Percentiles rank a stretch among this genome's conserved stretches.
Evolutionary conservation across 805 yeast species (phyloP).

Genomic region (Cyberlindnera sargentensis): DNA sequence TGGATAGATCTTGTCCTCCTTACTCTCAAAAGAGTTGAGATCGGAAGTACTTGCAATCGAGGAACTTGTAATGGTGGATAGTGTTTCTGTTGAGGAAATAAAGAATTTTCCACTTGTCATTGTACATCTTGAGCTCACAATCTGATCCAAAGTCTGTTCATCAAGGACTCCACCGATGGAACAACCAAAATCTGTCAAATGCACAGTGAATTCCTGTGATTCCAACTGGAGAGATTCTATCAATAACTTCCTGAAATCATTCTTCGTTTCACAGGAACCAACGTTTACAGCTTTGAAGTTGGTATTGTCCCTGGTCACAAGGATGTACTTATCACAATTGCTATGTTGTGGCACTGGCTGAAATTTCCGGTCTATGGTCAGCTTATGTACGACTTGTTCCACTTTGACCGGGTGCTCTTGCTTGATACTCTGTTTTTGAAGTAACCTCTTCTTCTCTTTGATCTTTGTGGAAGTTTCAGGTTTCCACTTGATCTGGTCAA

Average conservation of each 20-base stretch:
- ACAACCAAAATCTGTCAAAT: conserved; percentile 64
- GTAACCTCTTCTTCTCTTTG: neutral
- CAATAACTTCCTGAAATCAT: conserved; percentile 34
- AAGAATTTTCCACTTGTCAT: conserved; percentile 30
- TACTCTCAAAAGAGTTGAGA: conserved; percentile 45
- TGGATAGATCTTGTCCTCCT: conserved; percentile 41
- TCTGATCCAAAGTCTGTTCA: conserved; percentile 35
- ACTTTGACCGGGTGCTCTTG: neutral
- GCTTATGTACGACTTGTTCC: conserved; percentile 2
- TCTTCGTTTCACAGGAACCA: conserved; percentile 23
- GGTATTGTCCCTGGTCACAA: conserved; percentile 60
- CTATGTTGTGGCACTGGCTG: conserved; percentile 30
- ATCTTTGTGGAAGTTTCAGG: neutral
- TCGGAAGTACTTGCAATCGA: conserved; percentile 37
- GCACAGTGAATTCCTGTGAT: conserved; percentile 31
- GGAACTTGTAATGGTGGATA: conserved; percentile 36
- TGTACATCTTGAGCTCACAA: conserved; percentile 30
- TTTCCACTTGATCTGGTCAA: neutral
- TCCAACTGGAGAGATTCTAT: conserved; percentile 28
- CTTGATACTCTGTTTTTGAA: neutral
- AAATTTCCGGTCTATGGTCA: conserved; percentile 29
- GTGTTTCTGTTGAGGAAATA: conserved; percentile 25
- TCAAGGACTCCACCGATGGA: conserved; percentile 51
- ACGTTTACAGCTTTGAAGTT: conserved; percentile 45
- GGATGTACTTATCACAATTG: conserved; percentile 32